Base-by-base conservation (phyloP, 2,329 filamentous ascomycete species). In the Penicillium sp. region DNA sequence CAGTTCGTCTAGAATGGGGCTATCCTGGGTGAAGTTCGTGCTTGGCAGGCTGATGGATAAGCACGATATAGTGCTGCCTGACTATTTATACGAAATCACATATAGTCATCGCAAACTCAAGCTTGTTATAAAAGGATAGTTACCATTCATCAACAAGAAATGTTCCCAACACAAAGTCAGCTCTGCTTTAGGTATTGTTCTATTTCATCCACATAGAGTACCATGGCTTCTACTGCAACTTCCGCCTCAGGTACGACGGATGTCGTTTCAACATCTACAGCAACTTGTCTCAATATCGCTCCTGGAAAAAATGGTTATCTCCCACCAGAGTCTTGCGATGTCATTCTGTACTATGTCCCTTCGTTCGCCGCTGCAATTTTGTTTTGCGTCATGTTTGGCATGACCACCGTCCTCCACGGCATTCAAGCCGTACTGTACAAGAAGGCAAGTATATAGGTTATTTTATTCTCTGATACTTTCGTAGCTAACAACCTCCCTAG, bases 231-330 rank as follows among this genome's bases (percentile, higher is more conserved):
- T 11, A 37, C 47, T 11, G 24, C 47, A 22, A 50, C n/a, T 13
- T 50, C 47, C 7, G 9, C 9, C 6, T 51, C 35, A 51, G n/a
- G 19, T 24, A n/a, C 49, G 19, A 51, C 35, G 9, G 18, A 13
- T 31, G 24, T 22, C 19, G 10, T 67, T 10, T 44, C 60, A 5
- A 63, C 64, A 11, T 70, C 61, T 10, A 43, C 65, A 11, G 33
- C 62, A 9, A 67, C 68, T 22, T 70, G 69, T 37, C 39, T 66
- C 4, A 50, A 56, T 19, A 58, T 70, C 4, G 61, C 63, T 6
- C 74, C 75, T 10, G 75, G 69, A 10, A 72, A 73, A 41, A 70
- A 77, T 64, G 75, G 75, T 49, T 75, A 76, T 55, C 64, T 78
- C 2, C 75, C 73, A 5, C 67, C 70, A 10, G 70, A 70, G 40